Percentiles rank a stretch among this genome's conserved stretches.
phyloP scores from a whole-genome alignment of 352 stramenopile genomes.

The Pythium aristosporum region DNA sequence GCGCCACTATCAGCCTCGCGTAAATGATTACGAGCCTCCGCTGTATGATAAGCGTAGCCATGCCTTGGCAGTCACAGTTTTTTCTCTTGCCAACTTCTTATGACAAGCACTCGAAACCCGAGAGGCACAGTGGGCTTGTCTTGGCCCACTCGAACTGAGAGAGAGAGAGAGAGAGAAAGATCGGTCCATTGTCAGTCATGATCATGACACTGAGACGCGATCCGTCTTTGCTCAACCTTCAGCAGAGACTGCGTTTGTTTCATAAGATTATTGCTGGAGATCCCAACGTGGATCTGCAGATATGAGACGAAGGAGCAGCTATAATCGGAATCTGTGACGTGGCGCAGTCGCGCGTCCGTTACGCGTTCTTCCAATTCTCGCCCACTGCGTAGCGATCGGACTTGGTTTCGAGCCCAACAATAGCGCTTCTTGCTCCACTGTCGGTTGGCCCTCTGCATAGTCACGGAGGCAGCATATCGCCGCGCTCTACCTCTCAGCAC shows the following conservation, averaged over 20 bases:
- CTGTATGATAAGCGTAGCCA: neutral
- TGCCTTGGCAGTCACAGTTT: neutral
- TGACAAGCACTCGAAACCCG: no score
- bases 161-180: no score
- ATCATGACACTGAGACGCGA: no score
- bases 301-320: neutral
- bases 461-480: neutral
- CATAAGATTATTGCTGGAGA: no score
- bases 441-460: neutral
- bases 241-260: no score
- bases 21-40: neutral
- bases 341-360: constrained; percentile 15
- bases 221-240: no score
- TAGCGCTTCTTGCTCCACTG: constrained; percentile 4
- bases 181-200: no score
- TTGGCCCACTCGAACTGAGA: no score
- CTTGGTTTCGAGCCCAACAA: constrained; percentile 6
- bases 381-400: neutral
- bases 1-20: neutral
- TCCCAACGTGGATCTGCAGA: neutral
- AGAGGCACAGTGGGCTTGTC: no score
- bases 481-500: neutral
- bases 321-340: constrained; percentile 16
- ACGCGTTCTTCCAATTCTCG: neutral
- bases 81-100: no score